Evolutionary conservation across 148 eudicot species (phyloP), one percentile per base, ranked within the genome.

Genomic region (Agrostemma githago): DNA sequence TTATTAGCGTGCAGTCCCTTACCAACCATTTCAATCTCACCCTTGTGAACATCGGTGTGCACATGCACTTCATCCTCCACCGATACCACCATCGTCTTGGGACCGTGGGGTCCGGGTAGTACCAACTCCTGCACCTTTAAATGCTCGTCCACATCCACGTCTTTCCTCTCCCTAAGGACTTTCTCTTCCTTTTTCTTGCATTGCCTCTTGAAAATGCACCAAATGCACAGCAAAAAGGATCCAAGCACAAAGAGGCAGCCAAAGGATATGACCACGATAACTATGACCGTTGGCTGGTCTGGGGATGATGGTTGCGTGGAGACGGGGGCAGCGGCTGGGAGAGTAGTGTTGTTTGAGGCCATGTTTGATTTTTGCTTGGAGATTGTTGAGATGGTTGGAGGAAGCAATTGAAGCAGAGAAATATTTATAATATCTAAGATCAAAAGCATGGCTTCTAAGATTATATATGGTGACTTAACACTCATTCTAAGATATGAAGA

Each of bases 51-150:
- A 14, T 51, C 79, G 8, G 74, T 75, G 12, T 82, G 83, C 41
- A 82, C 79, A 10, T 58, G 77, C 10, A 82, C 64, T 12, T 79
- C 83, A 5, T 74, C 87, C 75, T 79, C 84, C 19, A 79, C 79
- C 3, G 78, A 64, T 34, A 84, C 8, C 69, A 74, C 68, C 72
- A 66, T 71, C 8, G 70, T 74, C 62, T 58, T 44, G 0, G 76
- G 73, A 2, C 87, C 87, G 17, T 74, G 75, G 1, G 68, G 81
- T 20, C 87, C 81, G 2, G 79, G 83, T 37, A 77, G 21, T 38
- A 82, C 71, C 43, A 68, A 54, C 74, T 79, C 84, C n/a, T 82
- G 79, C 37, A 82, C 83, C 68, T 62, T 79, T 79, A 77, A 37
- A 53, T 82, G 82, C 74, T 82, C 85, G 3, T 82, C 84, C 14